Base-by-base conservation (phyloP, 2,329 filamentous ascomycete species). In the Huntiella savannae region DNA sequence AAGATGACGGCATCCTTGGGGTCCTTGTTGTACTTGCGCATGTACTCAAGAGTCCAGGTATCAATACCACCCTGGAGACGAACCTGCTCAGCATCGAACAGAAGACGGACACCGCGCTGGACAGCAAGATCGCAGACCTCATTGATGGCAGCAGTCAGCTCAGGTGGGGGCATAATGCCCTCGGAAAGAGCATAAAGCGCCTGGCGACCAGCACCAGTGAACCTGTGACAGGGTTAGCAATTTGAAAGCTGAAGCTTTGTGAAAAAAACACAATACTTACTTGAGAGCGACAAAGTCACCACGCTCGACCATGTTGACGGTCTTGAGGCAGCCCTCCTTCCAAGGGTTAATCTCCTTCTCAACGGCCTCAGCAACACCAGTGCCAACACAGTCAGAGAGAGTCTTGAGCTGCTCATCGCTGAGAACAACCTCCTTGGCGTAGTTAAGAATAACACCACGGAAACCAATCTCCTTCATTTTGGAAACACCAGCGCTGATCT, bases 71-170 rank as follows among this genome's bases (percentile, higher is more conserved):
- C 65, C 62, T 93, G 83, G 28, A 91, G 71, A 47, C 73, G 70
- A 48, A 79, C 77, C 60, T 93, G 84, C 62, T 95, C 87, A 1
- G 85, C 87, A 52, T 92, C 84, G 51, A 93, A 84, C 2, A 93
- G 72, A 1, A 95, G 69, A 3, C 75, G 71, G 2, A 93, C 75
- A 17, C 78, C 75, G 44, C 78, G 75, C 34, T 72, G 64, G 2
- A 73, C 69, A 0, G 85, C 85, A 12, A 81, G 71, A 40, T 77
- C 66, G 62, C 85, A 92, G 52, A 92, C 78, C 42, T 74, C 67
- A 53, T 82, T 73, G 51, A 93, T 82, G 11, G 82, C 79, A 11
- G 70, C 62, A 45, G 71, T 68, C 55, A 94, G 76, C 5, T 71
- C 69, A 4, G 70, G 65, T 1, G 75, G 73, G 0, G 83, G 79